phyloP scores from a whole-genome alignment of 305 asterid species.

The Euphrasia arctica region DNA sequence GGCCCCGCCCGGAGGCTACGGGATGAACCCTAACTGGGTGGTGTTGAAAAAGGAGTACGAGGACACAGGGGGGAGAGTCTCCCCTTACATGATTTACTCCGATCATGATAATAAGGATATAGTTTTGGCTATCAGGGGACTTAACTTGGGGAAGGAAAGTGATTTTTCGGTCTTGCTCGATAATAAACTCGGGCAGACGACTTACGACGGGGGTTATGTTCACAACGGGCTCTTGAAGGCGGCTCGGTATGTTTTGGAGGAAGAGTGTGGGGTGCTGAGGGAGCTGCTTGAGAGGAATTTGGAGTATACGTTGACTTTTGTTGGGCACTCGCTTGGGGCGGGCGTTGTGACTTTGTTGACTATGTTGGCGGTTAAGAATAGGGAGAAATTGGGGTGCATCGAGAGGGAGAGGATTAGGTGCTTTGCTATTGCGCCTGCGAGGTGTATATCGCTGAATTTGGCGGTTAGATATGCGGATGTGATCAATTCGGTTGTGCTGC shows the following conservation, averaged over 20 bases:
- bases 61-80: slow-evolving; percentile 55
- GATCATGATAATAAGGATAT: slow-evolving; percentile 71
- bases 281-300: slow-evolving; percentile 55
- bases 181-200: slow-evolving; percentile 90
- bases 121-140: slow-evolving; percentile 81
- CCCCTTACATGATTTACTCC: slow-evolving; percentile 86
- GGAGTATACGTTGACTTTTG: slow-evolving; percentile 68
- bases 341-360: slow-evolving; percentile 88
- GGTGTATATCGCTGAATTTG: slow-evolving; percentile 94
- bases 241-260: slow-evolving; percentile 75
- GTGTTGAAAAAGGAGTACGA: slow-evolving; percentile 51
- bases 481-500: slow-evolving; percentile 88
- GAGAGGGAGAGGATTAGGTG: slow-evolving; percentile 86
- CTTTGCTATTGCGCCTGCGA: slow-evolving; percentile 92
- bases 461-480: slow-evolving; percentile 96
- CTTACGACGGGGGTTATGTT: slow-evolving; percentile 90
- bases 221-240: slow-evolving; percentile 93
- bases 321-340: slow-evolving; percentile 95
- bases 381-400: slow-evolving; percentile 64
- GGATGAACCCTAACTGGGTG: slow-evolving; percentile 71
- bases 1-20: slow-evolving; percentile 90
- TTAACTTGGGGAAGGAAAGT: slow-evolving; percentile 72
- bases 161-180: slow-evolving; percentile 78
- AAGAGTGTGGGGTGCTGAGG: slow-evolving; percentile 65
- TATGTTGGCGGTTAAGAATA: slow-evolving; percentile 76